A percentile compares a stretch with the other conserved stretches of the same genome.
These are phyloP conservation scores for Lasiodiplodia hormozganensis DNA, from an alignment of 2,329 filamentous ascomycete species.

Conservation along the genomic window DNA sequence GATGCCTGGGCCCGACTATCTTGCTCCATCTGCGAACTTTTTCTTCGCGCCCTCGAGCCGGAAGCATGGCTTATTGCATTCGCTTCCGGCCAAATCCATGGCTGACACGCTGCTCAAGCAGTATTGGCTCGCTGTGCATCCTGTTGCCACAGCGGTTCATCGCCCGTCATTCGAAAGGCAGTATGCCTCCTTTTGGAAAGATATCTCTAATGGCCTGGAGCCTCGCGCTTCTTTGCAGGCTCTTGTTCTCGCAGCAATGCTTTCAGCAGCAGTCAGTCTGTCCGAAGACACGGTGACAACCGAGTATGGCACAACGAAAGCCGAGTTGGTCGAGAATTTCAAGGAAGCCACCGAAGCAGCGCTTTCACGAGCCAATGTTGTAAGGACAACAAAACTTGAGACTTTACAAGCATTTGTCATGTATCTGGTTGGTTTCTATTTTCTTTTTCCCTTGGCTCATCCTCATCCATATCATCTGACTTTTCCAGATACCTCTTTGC, in stretches of 20 bases:
- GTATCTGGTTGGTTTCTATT: constrained; percentile 65
- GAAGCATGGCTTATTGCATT: constrained; percentile 57
- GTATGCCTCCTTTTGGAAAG: constrained; percentile 71
- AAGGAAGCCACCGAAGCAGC: constrained; percentile 72
- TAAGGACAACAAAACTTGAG: constrained; percentile 75
- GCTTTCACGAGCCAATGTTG: constrained; percentile 72
- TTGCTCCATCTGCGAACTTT: constrained; percentile 71
- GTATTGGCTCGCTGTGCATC: constrained; percentile 73
- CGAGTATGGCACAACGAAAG: constrained; percentile 64
- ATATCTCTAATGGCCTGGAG: constrained; percentile 65
- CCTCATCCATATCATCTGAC: neutral
- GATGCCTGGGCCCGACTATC: constrained; percentile 69
- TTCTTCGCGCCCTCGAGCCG: constrained; percentile 64
- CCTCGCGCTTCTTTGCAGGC: constrained; percentile 71
- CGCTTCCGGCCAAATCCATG: constrained; percentile 64
- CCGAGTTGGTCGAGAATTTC: constrained; percentile 66
- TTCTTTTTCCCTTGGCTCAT: no score
- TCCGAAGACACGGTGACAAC: constrained; percentile 59
- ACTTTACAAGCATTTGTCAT: constrained; percentile 79
- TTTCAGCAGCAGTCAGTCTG: constrained; percentile 73
- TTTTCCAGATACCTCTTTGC: constrained; percentile 69
- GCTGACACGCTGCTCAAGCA: constrained; percentile 69
- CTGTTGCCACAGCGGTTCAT: constrained; percentile 72
- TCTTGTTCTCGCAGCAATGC: constrained; percentile 72
- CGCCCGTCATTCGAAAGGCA: constrained; percentile 69